Conservation (phyloP, 257 asterid genomes). For the Solanum tacnaense region DNA sequence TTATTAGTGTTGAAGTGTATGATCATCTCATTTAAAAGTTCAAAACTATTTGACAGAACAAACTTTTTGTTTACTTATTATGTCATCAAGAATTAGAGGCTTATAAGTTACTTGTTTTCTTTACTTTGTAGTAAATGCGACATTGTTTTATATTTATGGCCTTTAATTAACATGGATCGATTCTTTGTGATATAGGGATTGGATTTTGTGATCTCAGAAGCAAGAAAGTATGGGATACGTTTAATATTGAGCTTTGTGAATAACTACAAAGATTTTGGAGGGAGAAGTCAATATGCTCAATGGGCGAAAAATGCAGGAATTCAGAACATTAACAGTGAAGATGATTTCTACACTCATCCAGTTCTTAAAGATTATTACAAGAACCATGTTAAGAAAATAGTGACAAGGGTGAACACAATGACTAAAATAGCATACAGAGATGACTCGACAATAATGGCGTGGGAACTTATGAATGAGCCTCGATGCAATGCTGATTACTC, state of each 20-base stretch:
- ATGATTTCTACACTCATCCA: constrained; percentile 35
- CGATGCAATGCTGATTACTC: constrained; percentile 43
- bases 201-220: constrained; percentile 47
- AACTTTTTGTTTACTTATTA: not conserved
- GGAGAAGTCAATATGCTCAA: constrained; percentile 28
- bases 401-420: constrained; percentile 32
- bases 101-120: not conserved
- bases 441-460: constrained; percentile 45
- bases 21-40: not conserved
- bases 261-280: constrained; percentile 47
- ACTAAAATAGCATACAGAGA: constrained; percentile 27
- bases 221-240: constrained; percentile 17
- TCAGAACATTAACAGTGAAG: constrained; percentile 11
- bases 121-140: not conserved
- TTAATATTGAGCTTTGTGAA: constrained; percentile 34
- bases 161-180: not conserved
- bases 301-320: constrained; percentile 41
- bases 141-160: not conserved
- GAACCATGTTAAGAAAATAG: constrained; percentile 24
- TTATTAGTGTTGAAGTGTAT: not conserved
- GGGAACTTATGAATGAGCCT: constrained; percentile 56
- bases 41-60: not conserved
- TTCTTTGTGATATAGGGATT: constrained; percentile 19
- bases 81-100: not conserved
- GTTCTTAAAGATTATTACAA: constrained; percentile 29